Evolutionary conservation across 371 early-diverging fungal species (phyloP), one percentile per base, ranked within the genome.

Genomic region (Circinella umbellata): DNA sequence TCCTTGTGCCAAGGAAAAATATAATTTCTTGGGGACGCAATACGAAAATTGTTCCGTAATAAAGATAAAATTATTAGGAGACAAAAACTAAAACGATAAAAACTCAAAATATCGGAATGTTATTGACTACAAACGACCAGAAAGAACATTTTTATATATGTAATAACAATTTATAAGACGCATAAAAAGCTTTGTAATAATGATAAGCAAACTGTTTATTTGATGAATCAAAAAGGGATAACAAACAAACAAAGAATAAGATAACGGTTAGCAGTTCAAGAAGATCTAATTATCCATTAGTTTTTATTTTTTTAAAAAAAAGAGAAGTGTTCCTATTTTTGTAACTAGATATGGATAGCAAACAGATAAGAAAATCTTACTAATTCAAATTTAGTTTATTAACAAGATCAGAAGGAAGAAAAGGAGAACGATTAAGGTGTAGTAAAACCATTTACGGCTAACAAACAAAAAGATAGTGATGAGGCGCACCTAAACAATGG

Each of bases 211-310:
- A 8, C 15, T 10, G 36, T 38, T 39, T 61, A 6, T 61, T 38
- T 61, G 2, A 20, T 4, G 62, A 38, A 13, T 39, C 9, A 46
- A 61, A 61, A 61, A 61, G 62, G 62, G 46, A 39, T 18, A 61
- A 61, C 38, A 61, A 61, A 61, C 38, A 61, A 61, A 46, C 17
- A 61, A 61, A 42, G 37, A 59, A 14, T 18, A 37, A 59, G 60
- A 37, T 59, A 59, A 37, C 60, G 14, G 11, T 13, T 14, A 27
- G 4, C 11, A 8, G 27, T 17, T 17, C 27, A 59, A 3, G 39
- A 61, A 18, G 62, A 35, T 5, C 13, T 13, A 27, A 20, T 60
- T 14, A 27, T 17, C n/a, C n/a, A 60, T 17, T 6, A 8, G 34
- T 34, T 14, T 18, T 61, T n/a, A 4, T 14, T 17, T 39, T 38